Percentiles rank a stretch among this genome's conserved stretches.
Conservation (phyloP, 2,329 filamentous ascomycete species). For the Tolypocladium inflatum region DNA sequence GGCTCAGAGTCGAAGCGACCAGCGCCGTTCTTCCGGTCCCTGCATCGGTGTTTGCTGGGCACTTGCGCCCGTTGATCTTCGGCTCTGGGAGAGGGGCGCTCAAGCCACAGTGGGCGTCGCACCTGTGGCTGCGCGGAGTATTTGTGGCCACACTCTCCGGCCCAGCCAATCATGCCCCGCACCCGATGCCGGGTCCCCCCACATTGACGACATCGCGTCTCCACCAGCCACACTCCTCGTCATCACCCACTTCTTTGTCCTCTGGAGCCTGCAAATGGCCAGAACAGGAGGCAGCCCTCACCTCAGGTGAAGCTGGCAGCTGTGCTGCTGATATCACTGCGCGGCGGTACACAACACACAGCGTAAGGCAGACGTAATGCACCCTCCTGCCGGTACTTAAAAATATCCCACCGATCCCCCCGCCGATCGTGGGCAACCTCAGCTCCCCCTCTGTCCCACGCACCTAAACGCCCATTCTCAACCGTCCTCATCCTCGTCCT, state of each 20-base stretch:
- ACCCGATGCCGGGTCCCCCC: not conserved
- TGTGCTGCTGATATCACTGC: not conserved
- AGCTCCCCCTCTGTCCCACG: not conserved
- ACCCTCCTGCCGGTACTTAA: not conserved
- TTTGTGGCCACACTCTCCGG: not conserved
- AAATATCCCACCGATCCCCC: not conserved
- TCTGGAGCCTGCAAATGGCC: not conserved
- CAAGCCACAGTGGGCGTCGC: not conserved
- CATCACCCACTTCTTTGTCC: not conserved
- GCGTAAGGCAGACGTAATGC: not conserved
- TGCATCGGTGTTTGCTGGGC: not conserved
- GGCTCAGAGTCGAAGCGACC: not conserved
- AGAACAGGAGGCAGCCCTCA: not conserved
- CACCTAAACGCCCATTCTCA: not conserved
- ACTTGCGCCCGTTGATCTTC: not conserved
- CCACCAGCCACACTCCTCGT: not conserved
- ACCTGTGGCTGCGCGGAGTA: no score
- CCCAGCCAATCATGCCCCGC: not conserved
- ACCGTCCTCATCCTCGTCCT: not conserved
- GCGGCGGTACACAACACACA: not conserved
- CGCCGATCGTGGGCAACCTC: not conserved
- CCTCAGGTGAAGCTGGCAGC: not conserved
- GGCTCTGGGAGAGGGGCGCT: not conserved
- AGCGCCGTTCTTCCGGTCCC: not conserved
- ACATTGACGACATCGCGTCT: not conserved